phyloP scores from a whole-genome alignment of 345 rosid genomes.

The Stellera chamaejasme region DNA sequence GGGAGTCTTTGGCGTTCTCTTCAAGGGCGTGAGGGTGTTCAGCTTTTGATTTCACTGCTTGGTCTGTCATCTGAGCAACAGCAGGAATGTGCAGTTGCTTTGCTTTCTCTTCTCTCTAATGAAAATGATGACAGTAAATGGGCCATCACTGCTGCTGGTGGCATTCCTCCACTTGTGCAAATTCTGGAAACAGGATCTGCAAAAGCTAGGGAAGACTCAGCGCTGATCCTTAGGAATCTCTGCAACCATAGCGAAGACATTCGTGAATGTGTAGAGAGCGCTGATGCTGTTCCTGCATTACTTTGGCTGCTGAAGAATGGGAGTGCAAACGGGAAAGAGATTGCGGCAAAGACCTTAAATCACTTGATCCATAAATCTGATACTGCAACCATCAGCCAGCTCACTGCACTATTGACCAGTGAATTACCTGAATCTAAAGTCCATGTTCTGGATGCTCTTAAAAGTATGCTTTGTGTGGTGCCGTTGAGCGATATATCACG shows the following conservation, averaged over 20 bases:
- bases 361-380: constrained; percentile 97
- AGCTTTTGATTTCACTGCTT: constrained; percentile 90
- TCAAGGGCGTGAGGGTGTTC: constrained; percentile 99
- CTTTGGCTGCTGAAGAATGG: constrained; percentile 98
- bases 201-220: constrained; percentile 99
- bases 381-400: constrained; percentile 95
- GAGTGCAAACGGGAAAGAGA: constrained; percentile 93
- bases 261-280: constrained; percentile 99
- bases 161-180: constrained; percentile 99
- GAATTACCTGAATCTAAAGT: constrained; percentile 96
- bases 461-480: constrained; percentile 92
- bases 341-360: constrained; percentile 94
- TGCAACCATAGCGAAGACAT: constrained; percentile 99
- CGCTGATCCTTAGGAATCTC: constrained; percentile 87
- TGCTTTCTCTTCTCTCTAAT: constrained; percentile 84
- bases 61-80: constrained; percentile 99
- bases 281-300: constrained; percentile 99
- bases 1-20: constrained; percentile 92
- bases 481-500: constrained; percentile 66
- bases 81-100: constrained; percentile 99
- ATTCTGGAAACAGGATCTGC: constrained; percentile 96
- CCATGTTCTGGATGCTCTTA: constrained; percentile 88
- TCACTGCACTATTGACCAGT: constrained; percentile 88
- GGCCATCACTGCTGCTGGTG: constrained; percentile 99
- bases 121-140: constrained; percentile 99